phyloP scores from a whole-genome alignment of 225 moss, liverwort and hornwort species.

The Sphagnum tenellum region DNA sequence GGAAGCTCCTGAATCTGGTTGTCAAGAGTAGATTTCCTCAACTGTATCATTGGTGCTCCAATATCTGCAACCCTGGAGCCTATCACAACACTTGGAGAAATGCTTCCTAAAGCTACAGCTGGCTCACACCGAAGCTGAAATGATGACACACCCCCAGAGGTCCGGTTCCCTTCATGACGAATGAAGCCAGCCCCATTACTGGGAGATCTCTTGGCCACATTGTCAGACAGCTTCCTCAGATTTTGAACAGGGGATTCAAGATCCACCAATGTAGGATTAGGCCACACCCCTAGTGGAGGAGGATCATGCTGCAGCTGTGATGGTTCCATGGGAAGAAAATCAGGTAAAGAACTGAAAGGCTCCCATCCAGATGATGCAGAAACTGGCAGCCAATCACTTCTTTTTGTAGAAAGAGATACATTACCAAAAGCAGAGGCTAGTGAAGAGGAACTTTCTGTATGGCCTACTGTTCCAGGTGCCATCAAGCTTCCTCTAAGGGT shows the following conservation, averaged over 20 bases:
- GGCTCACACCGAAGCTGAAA: neutral
- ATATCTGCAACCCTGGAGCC: constrained; percentile 2
- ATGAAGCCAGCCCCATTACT: constrained; percentile 1
- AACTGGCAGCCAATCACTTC: constrained; percentile 10
- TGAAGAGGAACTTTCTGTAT: constrained; percentile 12
- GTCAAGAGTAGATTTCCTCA: neutral
- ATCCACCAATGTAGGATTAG: constrained; percentile 11
- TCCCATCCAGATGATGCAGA: constrained; percentile 9
- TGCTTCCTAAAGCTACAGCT: neutral
- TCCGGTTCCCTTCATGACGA: constrained; percentile 15
- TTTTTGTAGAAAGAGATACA: constrained; percentile 14
- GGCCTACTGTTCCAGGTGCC: constrained; percentile 7
- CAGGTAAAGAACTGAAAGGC: neutral
- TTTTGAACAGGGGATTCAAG: constrained; percentile 8
- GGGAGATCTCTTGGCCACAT: neutral
- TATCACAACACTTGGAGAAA: constrained; percentile 10
- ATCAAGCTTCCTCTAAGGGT: constrained; percentile 9
- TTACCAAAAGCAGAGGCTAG: neutral
- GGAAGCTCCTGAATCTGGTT: constrained; percentile 8
- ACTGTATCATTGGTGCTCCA: constrained; percentile 1
- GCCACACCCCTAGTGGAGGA: constrained; percentile 11
- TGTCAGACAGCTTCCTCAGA: constrained; percentile 4
- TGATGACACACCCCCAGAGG: constrained; percentile 4
- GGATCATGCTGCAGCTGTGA: constrained; percentile 19
- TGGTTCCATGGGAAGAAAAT: constrained; percentile 6